Base-by-base conservation (phyloP, 139 green algal genomes). In the Micromonas commoda region DNA sequence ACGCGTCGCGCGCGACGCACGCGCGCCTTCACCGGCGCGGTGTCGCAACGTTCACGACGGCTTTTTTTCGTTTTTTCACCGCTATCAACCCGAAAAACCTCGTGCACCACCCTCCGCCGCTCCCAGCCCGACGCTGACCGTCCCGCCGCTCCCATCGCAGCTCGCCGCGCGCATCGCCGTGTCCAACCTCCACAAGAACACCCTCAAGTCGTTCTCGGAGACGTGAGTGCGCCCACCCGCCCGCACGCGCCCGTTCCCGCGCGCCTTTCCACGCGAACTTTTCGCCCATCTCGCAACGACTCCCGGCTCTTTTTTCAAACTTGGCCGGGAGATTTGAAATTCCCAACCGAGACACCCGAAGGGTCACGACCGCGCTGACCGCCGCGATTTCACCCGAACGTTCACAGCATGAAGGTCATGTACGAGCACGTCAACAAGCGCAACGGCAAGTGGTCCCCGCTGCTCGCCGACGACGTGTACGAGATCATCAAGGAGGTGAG, bases 121-220 rank as follows among this genome's bases (percentile, higher is more conserved):
- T 3, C 6, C 34, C 34, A 20, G 73, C 64, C 31, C 64, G 73
- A 77, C 73, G 24, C 24, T 52, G 24, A 52, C 20, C 24, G 20
- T 72, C 20, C 24, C 24, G 23, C 20, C 26, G n/a, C 64, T 70
- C 80, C 81, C 94, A 97, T 23, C n/a, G 45, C 45, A 57, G 45
- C 45, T 57, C 45, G 95, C 95, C 13, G 95, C 95, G 2, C 86
- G 95, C 31, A 98, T 99, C 75, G 94, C 95, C 0, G 93, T 99
- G 31, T 99, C 95, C 60, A 99, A 99, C 88, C 84, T 99, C 72
- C 95, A 99, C 90, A 99, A 99, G 91, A 97, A 93, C 78, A 99
- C 95, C 0, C 75, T 92, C 26, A 99, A 99, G 88, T 96, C 89
- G 28, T 99, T 99, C 85, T 92, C 82, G 32, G 89, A 96, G 71